These are phyloP conservation scores for Lachancea thermotolerans DNA, from an alignment of 805 yeast species.

Conservation along the genomic window DNA sequence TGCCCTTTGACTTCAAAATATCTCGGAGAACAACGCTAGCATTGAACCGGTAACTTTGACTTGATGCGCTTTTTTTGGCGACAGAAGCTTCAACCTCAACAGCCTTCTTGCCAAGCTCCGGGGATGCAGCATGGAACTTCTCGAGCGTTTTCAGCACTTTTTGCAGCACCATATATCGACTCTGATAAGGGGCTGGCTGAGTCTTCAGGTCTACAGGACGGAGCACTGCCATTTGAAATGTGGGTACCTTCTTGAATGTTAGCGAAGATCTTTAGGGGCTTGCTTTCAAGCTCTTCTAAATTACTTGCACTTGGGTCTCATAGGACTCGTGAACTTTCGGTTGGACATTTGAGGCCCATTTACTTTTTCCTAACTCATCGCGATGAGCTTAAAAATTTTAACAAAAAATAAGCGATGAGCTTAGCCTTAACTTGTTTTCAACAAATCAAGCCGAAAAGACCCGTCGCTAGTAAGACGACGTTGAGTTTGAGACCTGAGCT, in stretches of 20 bases:
- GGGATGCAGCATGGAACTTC: constrained; percentile 9
- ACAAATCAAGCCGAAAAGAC: too few relatives aligned
- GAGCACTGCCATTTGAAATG: constrained; percentile 8
- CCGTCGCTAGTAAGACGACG: too few relatives aligned
- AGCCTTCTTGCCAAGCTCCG: constrained; percentile 17
- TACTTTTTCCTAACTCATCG: constrained; percentile 3
- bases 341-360: not conserved
- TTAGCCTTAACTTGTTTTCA: too few relatives aligned
- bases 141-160: constrained; percentile 21
- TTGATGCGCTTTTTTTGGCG: constrained; percentile 22
- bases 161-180: constrained; percentile 26
- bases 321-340: too few relatives aligned
- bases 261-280: not conserved
- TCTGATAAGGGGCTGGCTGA: constrained; percentile 29
- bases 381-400: constrained; percentile 6
- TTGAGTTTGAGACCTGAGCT: too few relatives aligned
- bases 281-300: not conserved
- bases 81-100: constrained; percentile 23
- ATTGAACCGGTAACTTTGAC: constrained; percentile 29
- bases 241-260: not conserved
- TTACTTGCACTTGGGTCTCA: not conserved
- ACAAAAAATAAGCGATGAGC: not conserved
- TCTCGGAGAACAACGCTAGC: constrained; percentile 29
- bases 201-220: constrained; percentile 27
- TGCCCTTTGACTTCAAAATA: constrained; percentile 25